Conservation (phyloP, 306 rosid species). For the Quercus aquifolioides region DNA sequence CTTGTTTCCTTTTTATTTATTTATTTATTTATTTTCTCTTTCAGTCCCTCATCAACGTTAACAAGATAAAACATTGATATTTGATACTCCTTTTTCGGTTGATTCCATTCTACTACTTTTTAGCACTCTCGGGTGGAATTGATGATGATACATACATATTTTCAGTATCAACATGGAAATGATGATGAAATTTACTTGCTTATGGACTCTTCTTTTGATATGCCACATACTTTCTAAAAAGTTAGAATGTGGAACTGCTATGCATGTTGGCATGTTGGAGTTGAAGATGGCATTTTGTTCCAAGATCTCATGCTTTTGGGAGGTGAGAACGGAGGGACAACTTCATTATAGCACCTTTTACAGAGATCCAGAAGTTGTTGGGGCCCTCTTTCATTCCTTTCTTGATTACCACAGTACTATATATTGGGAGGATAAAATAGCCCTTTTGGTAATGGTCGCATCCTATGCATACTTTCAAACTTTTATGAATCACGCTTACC, state of each 20-base stretch:
- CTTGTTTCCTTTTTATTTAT: too few species aligned
- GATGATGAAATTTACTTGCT: neutral
- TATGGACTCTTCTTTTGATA: conserved; percentile 42
- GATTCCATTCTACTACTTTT: neutral
- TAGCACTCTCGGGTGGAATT: neutral
- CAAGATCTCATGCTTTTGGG: neutral
- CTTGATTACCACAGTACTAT: conserved; percentile 4
- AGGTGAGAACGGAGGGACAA: conserved; percentile 2
- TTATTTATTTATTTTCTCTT: too few species aligned
- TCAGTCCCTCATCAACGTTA: too few species aligned
- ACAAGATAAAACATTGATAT: too few species aligned
- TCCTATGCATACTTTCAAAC: conserved; percentile 15
- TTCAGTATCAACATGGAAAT: too few species aligned
- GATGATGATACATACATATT: neutral
- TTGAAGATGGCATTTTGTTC: conserved; percentile 20
- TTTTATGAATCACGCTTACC: conserved; percentile 39
- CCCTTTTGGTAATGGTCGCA: conserved; percentile 19
- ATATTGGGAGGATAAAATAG: conserved; percentile 17
- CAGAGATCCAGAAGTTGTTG: conserved; percentile 15
- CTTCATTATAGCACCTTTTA: conserved; percentile 4
- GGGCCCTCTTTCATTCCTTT: neutral
- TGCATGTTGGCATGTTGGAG: conserved; percentile 27
- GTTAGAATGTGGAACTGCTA: conserved; percentile 23
- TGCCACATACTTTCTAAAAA: conserved; percentile 11
- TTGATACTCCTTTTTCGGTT: too few species aligned